Evolutionary conservation across 208 protist species (phyloP).

Genomic region (Angomonas ambiguus): DNA sequence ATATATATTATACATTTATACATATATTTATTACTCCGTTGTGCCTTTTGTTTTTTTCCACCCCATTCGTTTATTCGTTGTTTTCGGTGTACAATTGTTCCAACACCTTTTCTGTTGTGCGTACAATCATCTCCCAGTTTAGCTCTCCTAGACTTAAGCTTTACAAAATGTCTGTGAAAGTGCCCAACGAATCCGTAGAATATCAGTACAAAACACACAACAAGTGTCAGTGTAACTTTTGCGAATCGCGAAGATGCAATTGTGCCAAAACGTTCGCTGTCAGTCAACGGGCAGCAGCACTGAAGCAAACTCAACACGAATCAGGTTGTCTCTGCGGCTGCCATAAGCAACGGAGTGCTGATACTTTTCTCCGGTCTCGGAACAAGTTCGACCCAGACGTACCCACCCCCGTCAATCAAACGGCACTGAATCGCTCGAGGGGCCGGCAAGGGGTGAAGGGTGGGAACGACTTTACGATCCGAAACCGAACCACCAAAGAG

Average conservation of each 20-base stretch:
- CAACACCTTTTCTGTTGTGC: background rate
- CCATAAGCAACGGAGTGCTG: slow-evolving; percentile 25
- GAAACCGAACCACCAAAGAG: background rate
- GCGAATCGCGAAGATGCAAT: slow-evolving; percentile 62
- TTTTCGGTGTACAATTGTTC: slow-evolving; percentile 1
- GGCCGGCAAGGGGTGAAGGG: slow-evolving; percentile 46
- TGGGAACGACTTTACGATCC: background rate
- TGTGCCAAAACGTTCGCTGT: slow-evolving; percentile 76
- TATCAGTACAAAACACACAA: slow-evolving; percentile 63
- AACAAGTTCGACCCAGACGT: slow-evolving; percentile 64
- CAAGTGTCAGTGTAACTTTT: slow-evolving; percentile 88
- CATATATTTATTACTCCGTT: too few species aligned
- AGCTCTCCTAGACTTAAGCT: slow-evolving; percentile 6
- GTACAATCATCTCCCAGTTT: background rate
- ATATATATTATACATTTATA: too few species aligned
- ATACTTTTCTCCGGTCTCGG: slow-evolving; percentile 13
- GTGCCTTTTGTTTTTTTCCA: too few species aligned
- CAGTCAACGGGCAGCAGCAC: slow-evolving; percentile 26
- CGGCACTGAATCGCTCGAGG: slow-evolving; percentile 64
- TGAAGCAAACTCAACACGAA: too few species aligned
- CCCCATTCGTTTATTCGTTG: too few species aligned
- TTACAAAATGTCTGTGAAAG: slow-evolving; percentile 68
- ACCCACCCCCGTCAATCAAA: slow-evolving; percentile 79
- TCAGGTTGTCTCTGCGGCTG: slow-evolving; percentile 57
- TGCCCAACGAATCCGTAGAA: slow-evolving; percentile 45